Conservation (phyloP, 192 early-diverging fungal species). For the Mortierella hygrophila region DNA sequence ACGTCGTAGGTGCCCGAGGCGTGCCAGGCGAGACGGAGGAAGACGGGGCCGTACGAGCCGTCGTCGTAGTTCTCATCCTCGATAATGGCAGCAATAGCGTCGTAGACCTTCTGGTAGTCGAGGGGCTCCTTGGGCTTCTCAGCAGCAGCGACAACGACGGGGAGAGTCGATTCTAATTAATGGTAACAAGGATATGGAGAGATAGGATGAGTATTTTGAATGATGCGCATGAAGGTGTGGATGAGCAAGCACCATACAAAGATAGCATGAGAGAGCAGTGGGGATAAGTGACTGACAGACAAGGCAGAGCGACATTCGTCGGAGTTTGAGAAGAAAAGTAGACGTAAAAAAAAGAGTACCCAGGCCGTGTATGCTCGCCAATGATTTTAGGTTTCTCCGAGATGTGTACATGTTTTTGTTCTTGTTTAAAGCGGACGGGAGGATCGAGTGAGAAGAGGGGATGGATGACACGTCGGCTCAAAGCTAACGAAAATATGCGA, state of each 20-base stretch:
- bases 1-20: conserved; percentile 83
- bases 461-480: background rate
- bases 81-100: conserved; percentile 81
- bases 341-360: background rate
- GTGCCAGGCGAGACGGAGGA: conserved; percentile 91
- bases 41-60: conserved; percentile 82
- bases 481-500: background rate
- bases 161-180: conserved; percentile 27
- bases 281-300: background rate
- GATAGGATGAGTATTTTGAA: background rate
- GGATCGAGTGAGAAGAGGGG: background rate
- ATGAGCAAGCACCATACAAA: background rate
- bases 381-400: conserved; percentile 30
- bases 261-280: no score
- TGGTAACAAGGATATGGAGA: background rate
- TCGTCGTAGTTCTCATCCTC: conserved; percentile 86
- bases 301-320: conserved; percentile 1
- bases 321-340: background rate
- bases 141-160: conserved; percentile 19
- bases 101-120: conserved; percentile 81
- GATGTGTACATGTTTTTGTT: conserved; percentile 7
- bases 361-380: background rate
- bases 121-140: conserved; percentile 61
- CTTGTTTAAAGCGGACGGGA: background rate
- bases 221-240: background rate